These are phyloP conservation scores for Steccherinum ochraceum DNA, from an alignment of 768 basidiomycete species.

Conservation along the genomic window DNA sequence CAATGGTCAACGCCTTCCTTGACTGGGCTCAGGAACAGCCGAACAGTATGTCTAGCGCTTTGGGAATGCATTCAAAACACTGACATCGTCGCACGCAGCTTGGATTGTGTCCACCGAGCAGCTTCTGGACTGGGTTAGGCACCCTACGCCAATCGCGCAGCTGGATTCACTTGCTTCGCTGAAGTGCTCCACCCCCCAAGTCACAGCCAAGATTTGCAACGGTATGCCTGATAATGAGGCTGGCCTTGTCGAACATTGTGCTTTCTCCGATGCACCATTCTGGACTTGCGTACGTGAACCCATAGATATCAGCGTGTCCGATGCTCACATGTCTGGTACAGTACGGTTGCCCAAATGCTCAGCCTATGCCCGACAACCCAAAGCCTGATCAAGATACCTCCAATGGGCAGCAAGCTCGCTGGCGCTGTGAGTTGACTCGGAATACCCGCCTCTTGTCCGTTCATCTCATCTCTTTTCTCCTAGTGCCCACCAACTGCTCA, in stretches of 20 bases:
- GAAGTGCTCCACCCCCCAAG: conserved; percentile 58
- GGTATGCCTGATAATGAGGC: conserved; percentile 65
- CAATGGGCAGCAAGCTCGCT: conserved; percentile 39
- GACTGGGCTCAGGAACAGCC: conserved; percentile 75
- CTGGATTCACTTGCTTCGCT: conserved; percentile 47
- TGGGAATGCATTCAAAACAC: background rate
- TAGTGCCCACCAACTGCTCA: conserved; percentile 66
- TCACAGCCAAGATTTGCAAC: conserved; percentile 63
- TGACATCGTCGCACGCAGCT: conserved; percentile 31
- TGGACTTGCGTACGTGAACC: conserved; percentile 58
- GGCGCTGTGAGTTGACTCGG: conserved; percentile 42
- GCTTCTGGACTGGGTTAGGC: conserved; percentile 66
- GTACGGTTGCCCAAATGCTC: conserved; percentile 65
- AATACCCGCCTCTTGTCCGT: background rate
- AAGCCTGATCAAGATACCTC: conserved; percentile 55
- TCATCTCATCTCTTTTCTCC: background rate
- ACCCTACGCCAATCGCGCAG: conserved; percentile 60
- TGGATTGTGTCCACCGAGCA: conserved; percentile 73
- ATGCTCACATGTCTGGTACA: conserved; percentile 24
- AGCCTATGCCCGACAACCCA: conserved; percentile 53
- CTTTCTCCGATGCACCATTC: conserved; percentile 73
- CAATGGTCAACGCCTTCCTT: conserved; percentile 74
- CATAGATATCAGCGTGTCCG: background rate
- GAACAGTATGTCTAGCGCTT: conserved; percentile 40
- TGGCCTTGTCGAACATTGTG: conserved; percentile 55